These are phyloP conservation scores for Venturia oleaginea DNA, from an alignment of 2,329 filamentous ascomycete species.

Conservation along the genomic window DNA sequence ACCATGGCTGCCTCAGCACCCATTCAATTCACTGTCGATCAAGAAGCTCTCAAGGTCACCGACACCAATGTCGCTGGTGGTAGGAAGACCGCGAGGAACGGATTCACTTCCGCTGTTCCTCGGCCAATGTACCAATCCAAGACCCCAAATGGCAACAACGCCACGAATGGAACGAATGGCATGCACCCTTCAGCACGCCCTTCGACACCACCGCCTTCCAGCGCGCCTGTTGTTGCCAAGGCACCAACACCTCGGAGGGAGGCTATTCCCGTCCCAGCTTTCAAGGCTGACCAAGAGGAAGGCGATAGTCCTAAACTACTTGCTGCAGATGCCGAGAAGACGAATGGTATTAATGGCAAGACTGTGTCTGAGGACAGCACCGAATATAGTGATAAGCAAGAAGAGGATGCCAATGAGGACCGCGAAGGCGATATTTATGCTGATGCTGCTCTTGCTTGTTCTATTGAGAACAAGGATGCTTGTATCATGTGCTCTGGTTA, in stretches of 20 bases:
- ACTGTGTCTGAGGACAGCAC: slow-evolving; percentile 23
- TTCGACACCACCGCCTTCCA: slow-evolving; percentile 59
- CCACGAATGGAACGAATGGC: slow-evolving; percentile 22
- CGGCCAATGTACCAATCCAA: slow-evolving; percentile 58
- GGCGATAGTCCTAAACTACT: slow-evolving; percentile 55
- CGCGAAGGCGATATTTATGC: slow-evolving; percentile 92
- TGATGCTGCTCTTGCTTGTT: slow-evolving; percentile 83
- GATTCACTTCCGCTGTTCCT: slow-evolving; percentile 46
- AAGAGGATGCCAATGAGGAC: slow-evolving; percentile 64
- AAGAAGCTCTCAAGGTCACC: slow-evolving; percentile 80
- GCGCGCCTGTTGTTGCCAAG: slow-evolving; percentile 44
- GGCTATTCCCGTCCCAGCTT: slow-evolving; percentile 54
- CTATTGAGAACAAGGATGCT: slow-evolving; percentile 91
- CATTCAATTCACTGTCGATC: slow-evolving; percentile 98
- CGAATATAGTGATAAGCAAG: slow-evolving; percentile 36
- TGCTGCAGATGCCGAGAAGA: slow-evolving; percentile 8
- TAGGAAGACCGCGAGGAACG: slow-evolving; percentile 29
- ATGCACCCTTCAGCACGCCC: slow-evolving; percentile 48
- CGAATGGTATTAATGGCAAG: not conserved
- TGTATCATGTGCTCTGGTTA: slow-evolving; percentile 97
- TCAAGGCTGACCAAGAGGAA: slow-evolving; percentile 69
- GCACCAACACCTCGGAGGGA: slow-evolving; percentile 40
- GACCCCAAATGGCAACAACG: slow-evolving; percentile 31
- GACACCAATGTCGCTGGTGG: slow-evolving; percentile 69
- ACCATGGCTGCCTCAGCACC: slow-evolving; percentile 94